Conservation (phyloP, 2,329 filamentous ascomycete genomes). For the Dactylellina drechsleri region DNA sequence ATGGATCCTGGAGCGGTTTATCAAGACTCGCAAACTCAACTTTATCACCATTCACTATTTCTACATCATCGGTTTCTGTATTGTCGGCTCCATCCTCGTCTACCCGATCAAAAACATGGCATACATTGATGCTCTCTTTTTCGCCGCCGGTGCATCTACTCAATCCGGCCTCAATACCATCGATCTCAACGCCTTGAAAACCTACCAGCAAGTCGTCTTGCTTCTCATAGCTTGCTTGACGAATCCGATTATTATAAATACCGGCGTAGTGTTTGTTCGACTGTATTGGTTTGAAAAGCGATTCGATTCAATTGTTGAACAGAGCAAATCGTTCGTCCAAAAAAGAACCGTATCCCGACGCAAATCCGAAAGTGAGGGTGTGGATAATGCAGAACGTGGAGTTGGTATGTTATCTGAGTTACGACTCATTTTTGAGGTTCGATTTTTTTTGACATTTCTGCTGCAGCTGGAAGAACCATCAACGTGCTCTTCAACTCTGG, state of each 20-base stretch:
- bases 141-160: slow-evolving; percentile 84
- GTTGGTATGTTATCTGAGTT: slow-evolving; percentile 31
- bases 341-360: slow-evolving; percentile 40
- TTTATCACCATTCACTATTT: slow-evolving; percentile 84
- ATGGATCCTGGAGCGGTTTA: slow-evolving; percentile 34
- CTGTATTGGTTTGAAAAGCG: slow-evolving; percentile 98
- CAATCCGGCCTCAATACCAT: slow-evolving; percentile 90
- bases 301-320: slow-evolving; percentile 75
- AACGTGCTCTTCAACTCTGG: slow-evolving; percentile 33
- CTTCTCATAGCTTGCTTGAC: slow-evolving; percentile 77
- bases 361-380: slow-evolving; percentile 42
- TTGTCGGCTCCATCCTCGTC: slow-evolving; percentile 81
- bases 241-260: slow-evolving; percentile 85
- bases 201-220: slow-evolving; percentile 78
- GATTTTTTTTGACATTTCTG: neutral
- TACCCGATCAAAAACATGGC: slow-evolving; percentile 72
- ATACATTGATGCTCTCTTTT: slow-evolving; percentile 91
- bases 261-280: slow-evolving; percentile 87
- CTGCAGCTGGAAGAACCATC: slow-evolving; percentile 43
- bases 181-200: slow-evolving; percentile 73
- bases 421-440: no score
- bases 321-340: slow-evolving; percentile 34
- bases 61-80: slow-evolving; percentile 75
- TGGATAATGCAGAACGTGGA: slow-evolving; percentile 44
- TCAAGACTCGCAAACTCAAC: slow-evolving; percentile 69